These are phyloP conservation scores for Eutrema salsugineum DNA, from an alignment of 441 rosid genomes.

Conservation along the genomic window DNA sequence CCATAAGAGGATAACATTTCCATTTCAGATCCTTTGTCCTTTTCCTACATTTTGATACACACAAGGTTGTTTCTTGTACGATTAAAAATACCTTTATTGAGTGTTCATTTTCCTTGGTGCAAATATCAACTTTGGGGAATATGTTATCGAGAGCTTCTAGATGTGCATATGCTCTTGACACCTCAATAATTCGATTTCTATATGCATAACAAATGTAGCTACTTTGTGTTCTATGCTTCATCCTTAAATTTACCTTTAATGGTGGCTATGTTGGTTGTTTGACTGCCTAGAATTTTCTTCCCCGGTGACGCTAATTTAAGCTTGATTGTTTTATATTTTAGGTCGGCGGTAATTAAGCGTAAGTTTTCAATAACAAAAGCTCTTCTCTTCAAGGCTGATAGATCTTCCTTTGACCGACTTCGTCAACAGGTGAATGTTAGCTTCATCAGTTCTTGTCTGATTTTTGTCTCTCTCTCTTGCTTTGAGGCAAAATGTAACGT, in stretches of 20 bases:
- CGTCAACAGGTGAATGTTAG: slow-evolving; percentile 63
- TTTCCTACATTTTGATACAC: slow-evolving; percentile 5
- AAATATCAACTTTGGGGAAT: neutral
- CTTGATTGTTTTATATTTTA: slow-evolving; percentile 18
- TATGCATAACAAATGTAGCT: neutral
- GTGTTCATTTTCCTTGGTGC: neutral
- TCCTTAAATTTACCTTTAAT: neutral
- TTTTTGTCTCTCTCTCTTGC: neutral
- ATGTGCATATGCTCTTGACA: neutral
- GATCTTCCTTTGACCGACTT: slow-evolving; percentile 77
- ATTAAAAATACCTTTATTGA: neutral
- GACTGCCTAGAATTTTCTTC: neutral
- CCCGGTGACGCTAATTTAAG: neutral
- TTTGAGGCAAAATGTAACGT: neutral
- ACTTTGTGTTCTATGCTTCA: neutral
- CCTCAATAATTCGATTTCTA: neutral
- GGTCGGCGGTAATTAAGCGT: slow-evolving; percentile 74
- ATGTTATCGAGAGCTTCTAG: neutral
- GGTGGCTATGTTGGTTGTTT: neutral
- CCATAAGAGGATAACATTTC: neutral
- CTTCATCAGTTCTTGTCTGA: slow-evolving; percentile 8
- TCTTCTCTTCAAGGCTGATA: slow-evolving; percentile 73
- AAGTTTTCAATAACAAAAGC: slow-evolving; percentile 76
- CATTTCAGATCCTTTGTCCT: neutral
- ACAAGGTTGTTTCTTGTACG: neutral